Percentiles rank a stretch among this genome's conserved stretches.
phyloP scores from a whole-genome alignment of 2,329 filamentous ascomycete species.

The Fusarium sp. region DNA sequence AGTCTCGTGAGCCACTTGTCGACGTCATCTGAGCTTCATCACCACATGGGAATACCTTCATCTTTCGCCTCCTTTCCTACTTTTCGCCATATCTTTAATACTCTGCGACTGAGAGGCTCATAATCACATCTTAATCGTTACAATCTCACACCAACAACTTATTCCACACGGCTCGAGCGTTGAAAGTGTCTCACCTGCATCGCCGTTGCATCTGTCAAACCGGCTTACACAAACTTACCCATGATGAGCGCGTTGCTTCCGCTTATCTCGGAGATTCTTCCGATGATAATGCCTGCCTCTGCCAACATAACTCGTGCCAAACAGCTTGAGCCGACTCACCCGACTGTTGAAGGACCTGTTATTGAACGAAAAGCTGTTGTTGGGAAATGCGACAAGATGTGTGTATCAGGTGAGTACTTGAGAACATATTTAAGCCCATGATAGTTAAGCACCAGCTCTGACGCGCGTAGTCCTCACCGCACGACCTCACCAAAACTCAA shows the following conservation, averaged over 20 bases:
- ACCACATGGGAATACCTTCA: slow-evolving; percentile 22
- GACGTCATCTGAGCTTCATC: slow-evolving; percentile 31
- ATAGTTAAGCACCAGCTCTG: not conserved
- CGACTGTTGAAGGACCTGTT: slow-evolving; percentile 49
- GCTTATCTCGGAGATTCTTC: slow-evolving; percentile 68
- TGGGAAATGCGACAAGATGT: slow-evolving; percentile 73
- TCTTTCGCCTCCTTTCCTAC: slow-evolving; percentile 23
- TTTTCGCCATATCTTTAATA: not conserved
- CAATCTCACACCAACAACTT: not conserved
- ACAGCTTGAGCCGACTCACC: slow-evolving; percentile 57
- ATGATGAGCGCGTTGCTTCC: slow-evolving; percentile 66
- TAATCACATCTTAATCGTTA: not conserved
- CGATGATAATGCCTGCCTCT: slow-evolving; percentile 69
- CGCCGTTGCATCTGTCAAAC: not conserved
- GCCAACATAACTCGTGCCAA: slow-evolving; percentile 67
- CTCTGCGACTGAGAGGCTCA: not conserved
- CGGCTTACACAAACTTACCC: not conserved
- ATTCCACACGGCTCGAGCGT: not conserved
- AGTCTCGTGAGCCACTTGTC: slow-evolving; percentile 5
- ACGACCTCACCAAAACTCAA: slow-evolving; percentile 70
- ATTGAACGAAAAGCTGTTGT: slow-evolving; percentile 68
- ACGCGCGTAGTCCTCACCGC: slow-evolving; percentile 67
- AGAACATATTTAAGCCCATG: not conserved
- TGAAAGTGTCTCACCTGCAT: not conserved
- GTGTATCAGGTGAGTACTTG: slow-evolving; percentile 68